Conservation (phyloP, 345 rosid genomes). For the Eucalyptus sp. region DNA sequence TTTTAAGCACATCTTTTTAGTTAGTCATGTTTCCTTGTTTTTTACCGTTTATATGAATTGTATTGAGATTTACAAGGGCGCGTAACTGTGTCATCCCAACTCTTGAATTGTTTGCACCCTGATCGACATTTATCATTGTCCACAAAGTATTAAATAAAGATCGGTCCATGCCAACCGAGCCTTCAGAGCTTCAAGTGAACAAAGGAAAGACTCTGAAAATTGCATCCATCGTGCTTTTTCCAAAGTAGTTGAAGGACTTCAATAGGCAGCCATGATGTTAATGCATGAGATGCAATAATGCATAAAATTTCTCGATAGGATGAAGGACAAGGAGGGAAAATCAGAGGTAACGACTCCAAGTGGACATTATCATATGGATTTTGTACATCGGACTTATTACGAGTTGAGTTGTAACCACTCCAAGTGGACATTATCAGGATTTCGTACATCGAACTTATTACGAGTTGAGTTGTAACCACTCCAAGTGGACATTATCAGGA, state of each 20-base stretch:
- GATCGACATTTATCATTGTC: background rate
- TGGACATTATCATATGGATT: background rate
- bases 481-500: no score
- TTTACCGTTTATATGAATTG: background rate
- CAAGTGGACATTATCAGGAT: background rate
- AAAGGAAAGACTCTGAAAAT: background rate
- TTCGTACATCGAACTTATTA: fast-evolving
- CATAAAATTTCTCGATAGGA: background rate
- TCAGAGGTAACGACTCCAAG: fast-evolving
- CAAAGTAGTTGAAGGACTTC: background rate
- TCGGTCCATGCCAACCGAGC: background rate
- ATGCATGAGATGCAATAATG: background rate
- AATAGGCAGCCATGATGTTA: background rate
- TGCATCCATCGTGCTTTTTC: background rate
- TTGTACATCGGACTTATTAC: background rate
- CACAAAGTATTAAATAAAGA: background rate
- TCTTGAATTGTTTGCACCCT: no score
- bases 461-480: background rate
- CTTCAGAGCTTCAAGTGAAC: background rate
- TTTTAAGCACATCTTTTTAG: background rate
- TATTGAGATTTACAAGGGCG: background rate
- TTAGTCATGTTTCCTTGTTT: background rate
- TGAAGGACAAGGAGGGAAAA: background rate
- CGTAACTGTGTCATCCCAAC: no score
- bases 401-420: background rate